A percentile compares a stretch with the other conserved stretches of the same genome.
Conservation (phyloP, 2,329 filamentous ascomycete genomes). For the Hymenoscyphus salicellus region DNA sequence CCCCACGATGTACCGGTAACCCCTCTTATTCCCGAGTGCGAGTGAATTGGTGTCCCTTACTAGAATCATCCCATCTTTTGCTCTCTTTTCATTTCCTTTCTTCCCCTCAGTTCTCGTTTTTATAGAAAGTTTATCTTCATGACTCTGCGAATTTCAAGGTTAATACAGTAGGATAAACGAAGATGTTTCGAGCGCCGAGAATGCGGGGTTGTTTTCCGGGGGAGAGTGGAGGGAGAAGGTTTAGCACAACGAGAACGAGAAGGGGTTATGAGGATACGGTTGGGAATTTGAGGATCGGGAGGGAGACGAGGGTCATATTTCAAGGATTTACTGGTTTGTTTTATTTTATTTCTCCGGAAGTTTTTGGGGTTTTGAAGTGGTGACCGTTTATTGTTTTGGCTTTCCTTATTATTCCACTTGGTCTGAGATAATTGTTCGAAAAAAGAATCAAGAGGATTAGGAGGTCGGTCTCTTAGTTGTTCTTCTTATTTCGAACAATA, state of each 20-base stretch:
- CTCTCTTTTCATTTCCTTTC: background rate
- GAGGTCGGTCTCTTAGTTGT: too few relatives aligned
- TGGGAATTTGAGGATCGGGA: constrained; percentile 63
- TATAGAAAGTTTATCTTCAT: background rate
- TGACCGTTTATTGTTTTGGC: background rate
- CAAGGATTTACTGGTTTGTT: constrained; percentile 64
- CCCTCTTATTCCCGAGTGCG: background rate
- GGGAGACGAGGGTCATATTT: constrained; percentile 65
- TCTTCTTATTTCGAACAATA: too few relatives aligned
- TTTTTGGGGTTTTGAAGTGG: background rate
- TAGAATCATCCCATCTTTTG: background rate
- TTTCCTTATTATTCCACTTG: too few relatives aligned
- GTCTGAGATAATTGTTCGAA: too few relatives aligned
- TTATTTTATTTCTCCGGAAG: background rate
- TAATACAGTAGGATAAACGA: background rate
- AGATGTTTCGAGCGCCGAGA: background rate
- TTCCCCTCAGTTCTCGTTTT: background rate
- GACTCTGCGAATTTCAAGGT: background rate
- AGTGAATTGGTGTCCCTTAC: background rate
- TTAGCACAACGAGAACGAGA: constrained; percentile 21
- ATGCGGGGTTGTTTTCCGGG: constrained; percentile 20
- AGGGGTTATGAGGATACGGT: constrained; percentile 52
- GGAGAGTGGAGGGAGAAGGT: constrained; percentile 11
- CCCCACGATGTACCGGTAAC: background rate
- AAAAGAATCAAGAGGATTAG: too few relatives aligned